phyloP scores from a whole-genome alignment of 2,329 filamentous ascomycete genomes.

The Sclerotinia minor region DNA sequence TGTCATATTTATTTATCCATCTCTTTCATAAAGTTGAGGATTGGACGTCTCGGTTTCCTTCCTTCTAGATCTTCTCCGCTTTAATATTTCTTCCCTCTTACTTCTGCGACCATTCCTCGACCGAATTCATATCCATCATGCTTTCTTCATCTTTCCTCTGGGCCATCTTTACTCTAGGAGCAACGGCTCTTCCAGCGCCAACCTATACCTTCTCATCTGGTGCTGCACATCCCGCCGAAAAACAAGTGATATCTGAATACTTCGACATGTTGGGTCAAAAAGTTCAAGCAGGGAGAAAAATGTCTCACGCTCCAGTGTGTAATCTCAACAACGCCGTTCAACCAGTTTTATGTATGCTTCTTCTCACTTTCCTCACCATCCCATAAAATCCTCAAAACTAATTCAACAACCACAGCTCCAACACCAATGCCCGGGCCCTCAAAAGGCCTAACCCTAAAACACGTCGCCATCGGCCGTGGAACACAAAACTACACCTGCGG shows the following conservation, averaged over 20 bases:
- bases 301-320: constrained; percentile 50
- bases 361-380: constrained; percentile 30
- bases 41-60: constrained; percentile 3
- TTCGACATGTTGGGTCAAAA: constrained; percentile 61
- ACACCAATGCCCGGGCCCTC: constrained; percentile 61
- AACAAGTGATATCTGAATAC: constrained; percentile 55
- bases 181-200: constrained; percentile 45
- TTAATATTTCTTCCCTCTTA: constrained; percentile 2
- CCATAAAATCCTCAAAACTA: constrained; percentile 19
- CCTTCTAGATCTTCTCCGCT: constrained; percentile 4
- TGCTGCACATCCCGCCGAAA: constrained; percentile 34
- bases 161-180: constrained; percentile 50
- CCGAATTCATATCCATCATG: constrained; percentile 17
- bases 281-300: constrained; percentile 50
- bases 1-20: neutral
- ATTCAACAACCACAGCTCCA: constrained; percentile 47
- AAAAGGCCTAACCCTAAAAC: constrained; percentile 63
- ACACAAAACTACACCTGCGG: constrained; percentile 94
- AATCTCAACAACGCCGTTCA: constrained; percentile 55
- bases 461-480: constrained; percentile 83
- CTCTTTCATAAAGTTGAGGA: constrained; percentile 16
- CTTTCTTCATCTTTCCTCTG: constrained; percentile 38
- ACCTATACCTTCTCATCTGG: constrained; percentile 32
- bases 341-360: constrained; percentile 50
- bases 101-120: neutral